phyloP scores from a whole-genome alignment of 805 yeast species.

The Sugiyamaella marilandica region DNA sequence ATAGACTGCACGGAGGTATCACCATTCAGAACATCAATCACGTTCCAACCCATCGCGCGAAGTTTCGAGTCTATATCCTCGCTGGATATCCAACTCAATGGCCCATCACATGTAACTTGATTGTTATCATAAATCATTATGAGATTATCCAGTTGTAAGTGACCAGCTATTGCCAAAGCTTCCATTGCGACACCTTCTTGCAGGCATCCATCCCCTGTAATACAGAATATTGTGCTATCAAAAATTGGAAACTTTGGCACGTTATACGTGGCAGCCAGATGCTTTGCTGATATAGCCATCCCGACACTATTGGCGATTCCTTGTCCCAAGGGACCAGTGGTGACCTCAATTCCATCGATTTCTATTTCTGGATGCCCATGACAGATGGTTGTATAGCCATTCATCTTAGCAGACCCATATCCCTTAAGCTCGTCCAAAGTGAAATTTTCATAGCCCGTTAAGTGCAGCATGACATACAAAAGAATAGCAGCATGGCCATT shows the following conservation, averaged over 20 bases:
- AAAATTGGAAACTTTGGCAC: constrained; percentile 32
- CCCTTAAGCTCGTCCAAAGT: constrained; percentile 35
- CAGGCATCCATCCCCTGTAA: constrained; percentile 40
- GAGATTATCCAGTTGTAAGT: constrained; percentile 36
- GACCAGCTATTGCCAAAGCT: constrained; percentile 39
- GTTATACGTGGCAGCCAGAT: constrained; percentile 35
- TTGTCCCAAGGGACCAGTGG: constrained; percentile 43
- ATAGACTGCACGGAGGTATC: constrained; percentile 31
- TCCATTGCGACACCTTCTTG: constrained; percentile 41
- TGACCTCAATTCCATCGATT: constrained; percentile 35
- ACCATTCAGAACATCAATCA: constrained; percentile 35
- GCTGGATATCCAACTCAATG: constrained; percentile 32
- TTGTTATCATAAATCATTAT: constrained; percentile 38
- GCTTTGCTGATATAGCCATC: constrained; percentile 37
- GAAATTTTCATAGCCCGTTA: constrained; percentile 38
- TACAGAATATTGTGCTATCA: constrained; percentile 32
- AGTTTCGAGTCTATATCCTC: constrained; percentile 35
- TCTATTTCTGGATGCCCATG: constrained; percentile 43
- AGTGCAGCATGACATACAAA: constrained; percentile 31
- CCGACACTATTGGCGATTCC: constrained; percentile 41
- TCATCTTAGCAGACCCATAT: constrained; percentile 29
- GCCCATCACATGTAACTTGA: constrained; percentile 38
- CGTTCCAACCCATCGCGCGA: constrained; percentile 36
- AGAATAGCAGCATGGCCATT: constrained; percentile 38
- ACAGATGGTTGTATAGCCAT: constrained; percentile 22